Conservation (phyloP, 83 land plant genomes). For the Picea abies region DNA sequence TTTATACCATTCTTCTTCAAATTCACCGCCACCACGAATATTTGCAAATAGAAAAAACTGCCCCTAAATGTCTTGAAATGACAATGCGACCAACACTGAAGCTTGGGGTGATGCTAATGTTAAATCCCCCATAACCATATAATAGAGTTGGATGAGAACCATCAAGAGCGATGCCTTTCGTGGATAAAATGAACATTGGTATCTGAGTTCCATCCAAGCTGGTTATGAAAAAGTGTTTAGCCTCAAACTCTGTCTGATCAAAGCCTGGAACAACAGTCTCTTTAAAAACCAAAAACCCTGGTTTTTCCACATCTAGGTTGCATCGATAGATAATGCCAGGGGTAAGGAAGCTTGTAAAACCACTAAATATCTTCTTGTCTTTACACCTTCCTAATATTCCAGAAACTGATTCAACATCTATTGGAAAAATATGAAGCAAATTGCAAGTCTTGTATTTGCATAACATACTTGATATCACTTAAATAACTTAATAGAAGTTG, state of each 20-base stretch:
- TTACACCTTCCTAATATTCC: conserved; percentile 29
- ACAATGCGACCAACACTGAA: conserved; percentile 74
- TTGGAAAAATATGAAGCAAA: conserved; percentile 25
- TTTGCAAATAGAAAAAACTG: conserved; percentile 79
- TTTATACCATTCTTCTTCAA: conserved; percentile 99
- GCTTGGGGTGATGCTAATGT: conserved; percentile 78
- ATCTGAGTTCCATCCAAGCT: conserved; percentile 91
- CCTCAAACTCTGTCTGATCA: conserved; percentile 17
- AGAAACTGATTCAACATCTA: conserved; percentile 42
- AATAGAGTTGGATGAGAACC: conserved; percentile 84
- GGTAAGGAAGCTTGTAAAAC: conserved; percentile 51
- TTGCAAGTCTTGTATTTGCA: conserved; percentile 36
- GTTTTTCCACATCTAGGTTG: conserved; percentile 29
- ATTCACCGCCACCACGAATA: conserved; percentile 98
- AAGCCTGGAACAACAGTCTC: conserved; percentile 26
- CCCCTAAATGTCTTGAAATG: conserved; percentile 62
- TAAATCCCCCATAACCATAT: conserved; percentile 96
- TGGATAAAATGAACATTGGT: conserved; percentile 94
- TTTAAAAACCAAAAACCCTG: conserved; percentile 20
- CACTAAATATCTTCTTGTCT: conserved; percentile 34
- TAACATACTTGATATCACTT: conserved; percentile 43
- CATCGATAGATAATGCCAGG: conserved; percentile 43
- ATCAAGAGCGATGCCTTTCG: conserved; percentile 63
- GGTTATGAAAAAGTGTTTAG: conserved; percentile 52
- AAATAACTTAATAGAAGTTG: conserved; percentile 21